A percentile compares a stretch with the other conserved stretches of the same genome.
phyloP scores from a whole-genome alignment of 1,139 yeast genomes.

The Hemisphaericaspora xylofermentans region DNA sequence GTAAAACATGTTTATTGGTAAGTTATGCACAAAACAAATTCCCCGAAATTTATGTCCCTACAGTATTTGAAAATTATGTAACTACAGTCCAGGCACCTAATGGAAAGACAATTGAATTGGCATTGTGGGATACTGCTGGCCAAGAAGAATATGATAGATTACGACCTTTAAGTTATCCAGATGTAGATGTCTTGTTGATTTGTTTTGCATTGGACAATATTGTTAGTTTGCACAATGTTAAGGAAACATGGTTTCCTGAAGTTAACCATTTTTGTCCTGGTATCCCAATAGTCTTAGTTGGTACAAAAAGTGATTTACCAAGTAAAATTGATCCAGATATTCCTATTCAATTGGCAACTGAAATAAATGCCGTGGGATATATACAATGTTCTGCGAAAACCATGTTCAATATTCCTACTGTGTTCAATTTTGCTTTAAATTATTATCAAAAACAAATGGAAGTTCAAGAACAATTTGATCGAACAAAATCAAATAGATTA shows the following conservation, averaged over 20 bases:
- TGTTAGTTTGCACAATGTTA: constrained; percentile 68
- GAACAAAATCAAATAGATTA: constrained; percentile 32
- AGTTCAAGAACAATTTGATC: constrained; percentile 39
- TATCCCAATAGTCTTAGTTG: constrained; percentile 73
- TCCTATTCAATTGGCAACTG: constrained; percentile 57
- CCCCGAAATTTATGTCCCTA: constrained; percentile 82
- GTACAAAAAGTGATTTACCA: constrained; percentile 71
- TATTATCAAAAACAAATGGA: constrained; percentile 37
- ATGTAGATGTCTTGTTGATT: constrained; percentile 69
- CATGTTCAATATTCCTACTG: constrained; percentile 62
- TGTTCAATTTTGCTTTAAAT: constrained; percentile 57
- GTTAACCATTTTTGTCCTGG: constrained; percentile 80
- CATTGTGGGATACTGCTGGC: constrained; percentile 93
- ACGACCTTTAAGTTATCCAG: constrained; percentile 82
- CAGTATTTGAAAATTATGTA: constrained; percentile 83
- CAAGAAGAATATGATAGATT: constrained; percentile 88
- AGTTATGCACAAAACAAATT: constrained; percentile 79
- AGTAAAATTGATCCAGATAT: constrained; percentile 45
- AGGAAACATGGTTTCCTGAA: constrained; percentile 86
- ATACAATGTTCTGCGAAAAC: constrained; percentile 77
- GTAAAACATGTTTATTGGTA: constrained; percentile 82
- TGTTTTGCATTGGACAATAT: constrained; percentile 73
- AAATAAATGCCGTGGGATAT: constrained; percentile 74
- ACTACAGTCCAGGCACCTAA: constrained; percentile 59
- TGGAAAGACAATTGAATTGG: constrained; percentile 59